These are phyloP conservation scores for Phoenix dactylifera DNA, from an alignment of 176 grass and related monocot species.

Conservation along the genomic window DNA sequence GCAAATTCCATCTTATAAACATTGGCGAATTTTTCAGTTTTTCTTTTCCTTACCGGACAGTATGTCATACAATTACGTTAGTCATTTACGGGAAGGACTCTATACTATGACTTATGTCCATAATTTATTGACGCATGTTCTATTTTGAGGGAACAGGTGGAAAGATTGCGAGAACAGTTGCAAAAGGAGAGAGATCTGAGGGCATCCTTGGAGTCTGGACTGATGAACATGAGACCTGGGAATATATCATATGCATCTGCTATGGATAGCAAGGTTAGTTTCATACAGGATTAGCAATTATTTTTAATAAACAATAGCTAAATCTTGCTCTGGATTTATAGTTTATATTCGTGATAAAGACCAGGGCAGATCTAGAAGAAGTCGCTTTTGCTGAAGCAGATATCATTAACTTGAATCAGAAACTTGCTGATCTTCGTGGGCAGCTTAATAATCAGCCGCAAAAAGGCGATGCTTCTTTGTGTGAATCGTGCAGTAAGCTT, in stretches of 20 bases:
- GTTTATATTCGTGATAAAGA: conserved; percentile 36
- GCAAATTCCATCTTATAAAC: too few relatives aligned
- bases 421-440: conserved; percentile 70
- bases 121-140: conserved; percentile 13
- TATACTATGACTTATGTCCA: too few relatives aligned
- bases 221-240: conserved; percentile 63
- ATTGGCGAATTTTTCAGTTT: too few relatives aligned
- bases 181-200: conserved; percentile 74
- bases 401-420: conserved; percentile 83
- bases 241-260: conserved; percentile 40
- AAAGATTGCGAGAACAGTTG: conserved; percentile 66
- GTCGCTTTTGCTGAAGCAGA: conserved; percentile 78
- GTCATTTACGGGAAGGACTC: too few relatives aligned
- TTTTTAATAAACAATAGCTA: not conserved
- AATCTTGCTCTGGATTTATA: not conserved
- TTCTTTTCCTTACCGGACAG: too few relatives aligned
- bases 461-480: conserved; percentile 45
- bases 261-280: conserved; percentile 68
- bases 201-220: conserved; percentile 61
- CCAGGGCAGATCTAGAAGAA: conserved; percentile 72
- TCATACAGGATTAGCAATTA: not conserved
- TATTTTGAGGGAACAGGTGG: conserved; percentile 48
- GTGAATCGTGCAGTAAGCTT: conserved; percentile 75
- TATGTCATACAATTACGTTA: too few relatives aligned
- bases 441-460: conserved; percentile 44